Conservation (phyloP, 2,329 filamentous ascomycete species). For the Lasiodiplodia sp. region DNA sequence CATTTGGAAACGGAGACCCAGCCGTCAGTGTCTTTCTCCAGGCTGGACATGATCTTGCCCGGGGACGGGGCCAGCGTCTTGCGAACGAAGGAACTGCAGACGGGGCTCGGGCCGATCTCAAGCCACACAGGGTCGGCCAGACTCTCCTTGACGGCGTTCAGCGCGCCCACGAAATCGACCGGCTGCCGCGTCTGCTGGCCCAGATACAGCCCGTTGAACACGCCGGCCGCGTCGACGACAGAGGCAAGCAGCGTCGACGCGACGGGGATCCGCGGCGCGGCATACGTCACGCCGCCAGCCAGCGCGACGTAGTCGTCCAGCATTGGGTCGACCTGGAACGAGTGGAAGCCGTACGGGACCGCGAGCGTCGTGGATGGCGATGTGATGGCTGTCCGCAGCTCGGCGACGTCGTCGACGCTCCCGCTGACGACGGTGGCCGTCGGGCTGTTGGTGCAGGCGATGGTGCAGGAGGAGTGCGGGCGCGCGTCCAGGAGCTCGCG, state of each 20-base stretch:
- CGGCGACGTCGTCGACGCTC: constrained; percentile 65
- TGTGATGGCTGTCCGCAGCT: constrained; percentile 57
- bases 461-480: constrained; percentile 50
- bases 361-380: constrained; percentile 67
- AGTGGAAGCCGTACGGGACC: constrained; percentile 73
- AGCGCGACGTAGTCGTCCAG: constrained; percentile 65
- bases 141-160: constrained; percentile 64
- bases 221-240: constrained; percentile 63
- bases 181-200: constrained; percentile 70
- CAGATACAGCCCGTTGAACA: constrained; percentile 69
- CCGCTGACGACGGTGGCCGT: constrained; percentile 77
- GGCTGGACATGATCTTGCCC: constrained; percentile 64
- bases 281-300: constrained; percentile 63
- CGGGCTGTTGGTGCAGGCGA: constrained; percentile 79
- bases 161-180: constrained; percentile 71
- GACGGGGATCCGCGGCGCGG: constrained; percentile 65
- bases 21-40: constrained; percentile 67
- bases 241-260: constrained; percentile 72
- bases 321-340: constrained; percentile 69
- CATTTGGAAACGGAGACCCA: constrained; percentile 69
- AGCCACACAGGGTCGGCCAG: constrained; percentile 71
- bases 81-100: constrained; percentile 69
- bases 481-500: constrained; percentile 59
- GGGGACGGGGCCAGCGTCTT: constrained; percentile 66
- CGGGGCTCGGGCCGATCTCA: constrained; percentile 75